phyloP scores from a whole-genome alignment of 805 yeast genomes.

The Kockiozyma suomiensis region DNA sequence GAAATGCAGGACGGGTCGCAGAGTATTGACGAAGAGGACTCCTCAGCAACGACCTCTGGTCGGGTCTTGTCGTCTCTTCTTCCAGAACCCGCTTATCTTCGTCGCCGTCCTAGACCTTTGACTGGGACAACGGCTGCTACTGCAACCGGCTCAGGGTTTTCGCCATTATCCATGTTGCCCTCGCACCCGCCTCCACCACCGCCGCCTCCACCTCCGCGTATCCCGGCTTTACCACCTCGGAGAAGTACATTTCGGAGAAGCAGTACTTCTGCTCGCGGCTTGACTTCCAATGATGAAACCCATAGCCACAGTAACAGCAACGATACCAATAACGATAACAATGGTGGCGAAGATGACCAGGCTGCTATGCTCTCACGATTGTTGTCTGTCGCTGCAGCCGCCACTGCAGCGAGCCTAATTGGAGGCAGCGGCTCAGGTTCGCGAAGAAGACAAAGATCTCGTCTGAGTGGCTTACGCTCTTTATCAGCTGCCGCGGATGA shows the following conservation, averaged over 20 bases:
- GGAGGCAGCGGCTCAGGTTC: slow-evolving; percentile 34
- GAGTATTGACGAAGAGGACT: background rate
- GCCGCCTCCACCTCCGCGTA: background rate
- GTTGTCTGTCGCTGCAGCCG: slow-evolving; percentile 50
- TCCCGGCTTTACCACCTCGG: slow-evolving; percentile 4
- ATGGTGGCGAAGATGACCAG: slow-evolving; percentile 42
- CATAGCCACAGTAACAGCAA: slow-evolving; percentile 31
- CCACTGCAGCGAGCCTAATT: slow-evolving; percentile 48
- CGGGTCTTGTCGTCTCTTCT: slow-evolving; percentile 11
- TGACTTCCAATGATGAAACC: background rate
- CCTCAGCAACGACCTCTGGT: background rate
- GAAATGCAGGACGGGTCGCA: no score
- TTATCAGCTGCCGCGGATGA: background rate
- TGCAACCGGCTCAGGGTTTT: slow-evolving; percentile 10
- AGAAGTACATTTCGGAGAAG: background rate
- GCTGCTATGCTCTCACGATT: slow-evolving; percentile 49
- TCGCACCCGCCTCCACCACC: slow-evolving; percentile 9
- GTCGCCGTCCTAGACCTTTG: slow-evolving; percentile 29
- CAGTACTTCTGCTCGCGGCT: background rate
- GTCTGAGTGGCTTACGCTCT: background rate
- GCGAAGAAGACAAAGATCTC: background rate
- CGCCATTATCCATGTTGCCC: slow-evolving; percentile 9
- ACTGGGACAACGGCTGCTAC: slow-evolving; percentile 18
- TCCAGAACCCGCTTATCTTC: slow-evolving; percentile 31
- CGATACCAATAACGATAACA: slow-evolving; percentile 3